A percentile compares a stretch with the other conserved stretches of the same genome.
phyloP scores from a whole-genome alignment of 1,139 yeast genomes.

The Blastobotrys arbuscula region DNA sequence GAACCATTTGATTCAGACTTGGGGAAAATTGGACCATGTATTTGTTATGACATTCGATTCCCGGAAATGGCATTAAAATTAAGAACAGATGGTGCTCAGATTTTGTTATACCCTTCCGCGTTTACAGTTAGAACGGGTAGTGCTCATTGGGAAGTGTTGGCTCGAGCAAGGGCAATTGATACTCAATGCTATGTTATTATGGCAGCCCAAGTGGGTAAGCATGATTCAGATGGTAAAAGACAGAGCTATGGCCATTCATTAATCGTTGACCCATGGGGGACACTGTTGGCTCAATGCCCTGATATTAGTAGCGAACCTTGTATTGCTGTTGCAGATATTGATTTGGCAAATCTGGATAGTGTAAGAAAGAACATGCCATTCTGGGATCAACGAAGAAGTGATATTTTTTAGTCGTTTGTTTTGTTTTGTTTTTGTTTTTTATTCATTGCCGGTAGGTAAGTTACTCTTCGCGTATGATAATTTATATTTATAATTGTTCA shows the following conservation, averaged over 20 bases:
- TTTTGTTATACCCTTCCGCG: constrained; percentile 82
- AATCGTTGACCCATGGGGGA: constrained; percentile 90
- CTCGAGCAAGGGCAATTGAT: constrained; percentile 79
- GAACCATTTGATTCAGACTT: constrained; percentile 54
- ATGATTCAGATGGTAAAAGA: constrained; percentile 42
- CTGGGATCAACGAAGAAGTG: constrained; percentile 61
- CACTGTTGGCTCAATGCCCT: constrained; percentile 56
- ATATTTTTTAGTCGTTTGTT: constrained; percentile 37
- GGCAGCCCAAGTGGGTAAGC: constrained; percentile 89
- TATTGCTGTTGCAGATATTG: constrained; percentile 66
- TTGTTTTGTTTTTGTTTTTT: constrained; percentile 1
- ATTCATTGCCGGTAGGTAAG: background rate
- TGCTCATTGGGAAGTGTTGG: constrained; percentile 83
- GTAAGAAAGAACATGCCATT: constrained; percentile 71
- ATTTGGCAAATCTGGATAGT: constrained; percentile 43
- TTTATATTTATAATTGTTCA: constrained; percentile 16
- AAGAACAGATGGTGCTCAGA: constrained; percentile 67
- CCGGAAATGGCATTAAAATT: constrained; percentile 72
- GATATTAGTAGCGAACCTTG: constrained; percentile 48
- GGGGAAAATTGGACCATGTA: constrained; percentile 66
- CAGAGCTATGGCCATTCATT: constrained; percentile 79
- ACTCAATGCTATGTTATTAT: constrained; percentile 80
- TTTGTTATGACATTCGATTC: constrained; percentile 85
- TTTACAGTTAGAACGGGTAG: constrained; percentile 88
- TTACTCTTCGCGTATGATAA: constrained; percentile 14